Evolutionary conservation across 345 rosid species (phyloP).

Genomic region (Hibiscus syriacus): DNA sequence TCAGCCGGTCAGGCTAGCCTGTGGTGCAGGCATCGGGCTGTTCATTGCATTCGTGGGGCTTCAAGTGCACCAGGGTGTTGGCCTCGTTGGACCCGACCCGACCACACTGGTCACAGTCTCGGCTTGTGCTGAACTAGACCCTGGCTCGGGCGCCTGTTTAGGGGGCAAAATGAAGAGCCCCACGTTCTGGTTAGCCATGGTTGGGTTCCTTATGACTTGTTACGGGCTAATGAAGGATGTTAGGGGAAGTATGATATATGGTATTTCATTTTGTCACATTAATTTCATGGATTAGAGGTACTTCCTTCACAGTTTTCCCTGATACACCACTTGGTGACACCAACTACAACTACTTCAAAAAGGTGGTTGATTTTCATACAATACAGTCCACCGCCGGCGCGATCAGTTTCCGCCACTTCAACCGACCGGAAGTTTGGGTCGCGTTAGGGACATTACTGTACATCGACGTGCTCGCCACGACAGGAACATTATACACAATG

Average conservation of each 20-base stretch:
- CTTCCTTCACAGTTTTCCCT: constrained; percentile 67
- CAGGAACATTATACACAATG: constrained; percentile 69
- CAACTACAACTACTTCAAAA: constrained; percentile 56
- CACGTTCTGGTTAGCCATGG: constrained; percentile 67
- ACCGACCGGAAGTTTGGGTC: constrained; percentile 54
- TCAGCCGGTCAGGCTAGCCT: constrained; percentile 49
- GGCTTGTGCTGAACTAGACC: constrained; percentile 42
- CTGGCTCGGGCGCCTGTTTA: constrained; percentile 55
- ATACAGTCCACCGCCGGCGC: constrained; percentile 72
- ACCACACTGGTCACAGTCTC: constrained; percentile 56
- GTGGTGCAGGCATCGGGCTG: constrained; percentile 70
- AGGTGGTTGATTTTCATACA: constrained; percentile 61
- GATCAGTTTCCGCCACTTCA: constrained; percentile 51
- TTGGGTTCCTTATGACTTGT: constrained; percentile 57
- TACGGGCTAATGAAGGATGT: constrained; percentile 60
- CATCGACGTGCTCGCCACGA: constrained; percentile 65
- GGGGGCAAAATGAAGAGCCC: constrained; percentile 67
- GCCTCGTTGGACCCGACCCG: constrained; percentile 75
- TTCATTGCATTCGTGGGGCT: constrained; percentile 84
- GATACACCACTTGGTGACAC: constrained; percentile 43
- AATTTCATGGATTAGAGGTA: constrained; percentile 77
- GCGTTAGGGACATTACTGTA: constrained; percentile 60
- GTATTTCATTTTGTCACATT: constrained; percentile 58
- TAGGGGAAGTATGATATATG: constrained; percentile 83
- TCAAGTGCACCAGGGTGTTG: constrained; percentile 70